Percentiles rank a stretch among this genome's conserved stretches.
These are phyloP conservation scores for Mycena olivaceomarginata DNA, from an alignment of 768 basidiomycete genomes.

Conservation along the genomic window DNA sequence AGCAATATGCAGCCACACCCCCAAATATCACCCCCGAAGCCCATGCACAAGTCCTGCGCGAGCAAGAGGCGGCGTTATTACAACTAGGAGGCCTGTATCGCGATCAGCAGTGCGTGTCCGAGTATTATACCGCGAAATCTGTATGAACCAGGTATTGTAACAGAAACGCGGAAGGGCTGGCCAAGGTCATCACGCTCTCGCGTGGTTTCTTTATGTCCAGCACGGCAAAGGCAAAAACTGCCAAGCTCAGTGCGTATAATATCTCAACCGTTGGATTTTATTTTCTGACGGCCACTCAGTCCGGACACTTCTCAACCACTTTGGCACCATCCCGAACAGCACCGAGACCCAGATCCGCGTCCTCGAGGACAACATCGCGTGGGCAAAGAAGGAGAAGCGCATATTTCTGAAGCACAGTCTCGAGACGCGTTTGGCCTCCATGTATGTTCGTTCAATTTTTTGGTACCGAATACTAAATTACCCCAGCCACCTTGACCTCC, in stretches of 20 bases:
- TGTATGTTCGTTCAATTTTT: constrained; percentile 62
- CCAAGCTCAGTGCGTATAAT: constrained; percentile 88
- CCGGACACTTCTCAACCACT: constrained; percentile 94
- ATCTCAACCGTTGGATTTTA: background rate
- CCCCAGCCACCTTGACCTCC: constrained; percentile 82
- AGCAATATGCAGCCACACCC: constrained; percentile 48
- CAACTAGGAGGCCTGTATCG: constrained; percentile 92
- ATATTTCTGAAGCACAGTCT: constrained; percentile 97
- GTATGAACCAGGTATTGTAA: background rate
- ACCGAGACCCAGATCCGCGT: constrained; percentile 87
- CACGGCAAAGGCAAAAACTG: constrained; percentile 98
- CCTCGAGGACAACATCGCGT: constrained; percentile 92
- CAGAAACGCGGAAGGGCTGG: constrained; percentile 91
- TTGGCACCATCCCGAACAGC: constrained; percentile 85
- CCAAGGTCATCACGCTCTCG: constrained; percentile 90
- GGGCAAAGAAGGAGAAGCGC: constrained; percentile 94
- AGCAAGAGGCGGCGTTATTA: constrained; percentile 91
- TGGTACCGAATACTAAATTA: constrained; percentile 22
- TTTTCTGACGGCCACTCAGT: constrained; percentile 65
- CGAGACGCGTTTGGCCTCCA: constrained; percentile 89
- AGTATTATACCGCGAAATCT: background rate
- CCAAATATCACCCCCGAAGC: constrained; percentile 57
- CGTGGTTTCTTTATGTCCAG: constrained; percentile 92
- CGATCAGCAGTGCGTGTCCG: constrained; percentile 83
- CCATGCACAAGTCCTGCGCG: constrained; percentile 76